A percentile compares a stretch with the other conserved stretches of the same genome.
Evolutionary conservation across 768 basidiomycete species (phyloP).

Genomic region (Termitomyces sp.): DNA sequence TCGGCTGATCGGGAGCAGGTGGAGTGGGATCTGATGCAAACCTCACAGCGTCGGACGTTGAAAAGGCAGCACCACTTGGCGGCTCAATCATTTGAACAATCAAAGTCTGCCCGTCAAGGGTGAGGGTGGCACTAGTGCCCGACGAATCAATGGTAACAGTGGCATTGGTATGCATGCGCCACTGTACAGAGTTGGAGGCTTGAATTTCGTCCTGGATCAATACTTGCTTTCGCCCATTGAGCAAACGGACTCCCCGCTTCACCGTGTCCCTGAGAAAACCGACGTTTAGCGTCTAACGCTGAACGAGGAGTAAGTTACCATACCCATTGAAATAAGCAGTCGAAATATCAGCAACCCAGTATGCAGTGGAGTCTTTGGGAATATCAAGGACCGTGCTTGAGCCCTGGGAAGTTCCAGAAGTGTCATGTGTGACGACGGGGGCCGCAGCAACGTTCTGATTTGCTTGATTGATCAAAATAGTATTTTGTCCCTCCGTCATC

Average conservation of each 20-base stretch:
- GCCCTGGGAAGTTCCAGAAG: conserved; percentile 62
- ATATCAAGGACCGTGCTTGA: conserved; percentile 74
- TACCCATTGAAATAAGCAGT: conserved; percentile 73
- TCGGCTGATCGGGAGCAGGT: conserved; percentile 58
- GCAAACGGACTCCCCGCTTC: conserved; percentile 75
- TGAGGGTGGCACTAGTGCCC: conserved; percentile 69
- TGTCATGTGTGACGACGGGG: conserved; percentile 50
- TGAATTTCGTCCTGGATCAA: conserved; percentile 91
- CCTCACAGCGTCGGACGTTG: conserved; percentile 46
- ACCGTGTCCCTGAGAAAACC: conserved; percentile 47
- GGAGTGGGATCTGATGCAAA: conserved; percentile 58
- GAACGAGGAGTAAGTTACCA: conserved; percentile 22
- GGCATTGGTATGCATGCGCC: conserved; percentile 97
- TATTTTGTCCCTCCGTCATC: conserved; percentile 97
- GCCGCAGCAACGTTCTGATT: conserved; percentile 79
- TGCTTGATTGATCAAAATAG: conserved; percentile 61
- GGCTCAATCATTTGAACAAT: conserved; percentile 62
- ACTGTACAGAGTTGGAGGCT: conserved; percentile 53
- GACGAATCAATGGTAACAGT: conserved; percentile 42
- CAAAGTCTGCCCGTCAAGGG: conserved; percentile 64
- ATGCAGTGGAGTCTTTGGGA: conserved; percentile 68
- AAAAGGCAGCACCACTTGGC: conserved; percentile 62
- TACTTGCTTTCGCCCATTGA: conserved; percentile 84
- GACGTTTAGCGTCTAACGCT: conserved; percentile 1
- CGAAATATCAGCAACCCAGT: conserved; percentile 71